Evolutionary conservation across 495 filamentous ascomycete genomes (phyloP), one percentile per base, ranked within the genome.

Genomic region (Viridothelium virens): DNA sequence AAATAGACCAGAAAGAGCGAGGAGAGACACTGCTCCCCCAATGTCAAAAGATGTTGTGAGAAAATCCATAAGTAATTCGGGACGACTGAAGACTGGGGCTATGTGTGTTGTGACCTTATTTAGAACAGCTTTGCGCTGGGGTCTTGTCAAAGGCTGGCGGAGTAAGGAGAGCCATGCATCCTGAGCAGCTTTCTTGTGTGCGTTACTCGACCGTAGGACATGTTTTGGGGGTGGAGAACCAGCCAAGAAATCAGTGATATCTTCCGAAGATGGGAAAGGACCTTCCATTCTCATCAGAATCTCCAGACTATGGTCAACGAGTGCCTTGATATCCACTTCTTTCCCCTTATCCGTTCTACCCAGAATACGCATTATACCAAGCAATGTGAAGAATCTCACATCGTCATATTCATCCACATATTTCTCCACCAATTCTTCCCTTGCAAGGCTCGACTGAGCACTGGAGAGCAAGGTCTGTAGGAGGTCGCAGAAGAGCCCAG

Each of bases 31-130:
- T 4, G 90, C 86, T 64, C 94, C 94, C 62, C 95, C 92, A 18
- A 84, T 75, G 70, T 96, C 84, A 77, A 93, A 97, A 16, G 87
- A 92, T 76, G 96, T 92, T 2, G 91, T 96, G 46, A 99, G 78
- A 77, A 97, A 97, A 79, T 99, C 95, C 87, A 97, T 92, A n/a
- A 99, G 82, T 7, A 93, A 80, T 72, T 96, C 91, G 5, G 89
- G 86, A 44, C 89, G 87, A 41, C 77, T 83, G 77, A 97, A 96
- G 89, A 89, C 93, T 1, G 94, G 92, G 61, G 89, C 87, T 63
- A 97, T 92, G 25, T 81, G 84, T 67, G 81, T 80, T 3, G 89
- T 82, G 81, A 96, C 88, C 62, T 86, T 80, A 18, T 85, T 81
- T 37, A 99, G 79, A 1, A 96, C 78, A 41, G 81, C 78, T 75